Evolutionary conservation across 1,139 yeast genomes (phyloP), one percentile per base, ranked within the genome.

Genomic region (Pneumocystis canis): DNA sequence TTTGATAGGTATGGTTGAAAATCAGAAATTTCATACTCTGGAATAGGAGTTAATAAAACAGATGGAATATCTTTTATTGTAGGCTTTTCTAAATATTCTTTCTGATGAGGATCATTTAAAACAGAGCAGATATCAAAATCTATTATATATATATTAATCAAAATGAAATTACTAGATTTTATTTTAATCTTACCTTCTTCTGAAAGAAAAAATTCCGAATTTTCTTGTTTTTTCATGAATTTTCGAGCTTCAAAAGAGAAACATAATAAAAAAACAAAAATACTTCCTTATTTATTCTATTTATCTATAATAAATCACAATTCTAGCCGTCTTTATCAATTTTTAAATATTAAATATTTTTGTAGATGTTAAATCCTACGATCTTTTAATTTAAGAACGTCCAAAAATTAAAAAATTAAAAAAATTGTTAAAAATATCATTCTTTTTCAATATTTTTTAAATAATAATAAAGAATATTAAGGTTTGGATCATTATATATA

Each of bases 21-120:
- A 53, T 79, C 80, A 0, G 77, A 74, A 60, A 78, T 76, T 62
- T 80, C 73, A 2, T 83, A 81, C 64, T 79, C 80, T 18, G 78
- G 76, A 14, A 84, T 74, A 63, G 84, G 82, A 61, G 85, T 82
- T 58, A 92, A 76, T 64, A 80, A 83, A 25, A 89, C 85, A 40
- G 86, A 90, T 0, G 97, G 96, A 25, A 92, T 92, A 69, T 92
- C 98, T 62, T 79, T 79, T 1, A 81, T 76, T 0, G 96, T 85
- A 0, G 98, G 97, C 53, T 61, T 37, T 58, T 37, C 25, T 3
- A 25, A 31, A 14, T 14, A 3, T 20, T 58, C n/a, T 18, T 47
- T 47, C 28, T 47, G 31, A 9, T 11, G 25, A 2, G 54, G 54
- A 5, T 28, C 54, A 18, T 28, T 47, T 3, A 47, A 11, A 25